Percentiles rank a stretch among this genome's conserved stretches.
phyloP scores from a whole-genome alignment of 495 filamentous ascomycete species.

The Corynascus novoguineensis region DNA sequence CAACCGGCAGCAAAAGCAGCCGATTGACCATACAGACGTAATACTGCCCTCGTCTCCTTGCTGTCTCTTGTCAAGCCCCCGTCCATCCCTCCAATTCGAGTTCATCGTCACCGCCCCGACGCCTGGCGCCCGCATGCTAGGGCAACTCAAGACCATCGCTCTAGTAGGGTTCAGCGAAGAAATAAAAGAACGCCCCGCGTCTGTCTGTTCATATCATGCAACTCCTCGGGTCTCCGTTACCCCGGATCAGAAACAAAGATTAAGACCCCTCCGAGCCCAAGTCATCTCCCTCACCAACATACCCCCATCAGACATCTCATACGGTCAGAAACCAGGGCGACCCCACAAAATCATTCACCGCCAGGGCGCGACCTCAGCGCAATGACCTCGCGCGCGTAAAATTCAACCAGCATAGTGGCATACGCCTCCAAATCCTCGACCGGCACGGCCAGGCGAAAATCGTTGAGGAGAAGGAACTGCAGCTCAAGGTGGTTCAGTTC shows the following conservation, averaged over 20 bases:
- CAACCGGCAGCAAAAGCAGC: too few species aligned
- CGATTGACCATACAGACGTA: too few species aligned
- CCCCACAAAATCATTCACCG: neutral
- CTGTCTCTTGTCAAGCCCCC: too few species aligned
- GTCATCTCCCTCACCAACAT: neutral
- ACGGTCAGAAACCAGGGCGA: too few species aligned
- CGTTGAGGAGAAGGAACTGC: slow-evolving; percentile 93
- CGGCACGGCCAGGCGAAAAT: slow-evolving; percentile 90
- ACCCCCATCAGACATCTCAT: neutral
- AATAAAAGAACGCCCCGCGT: neutral
- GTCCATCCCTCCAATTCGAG: neutral
- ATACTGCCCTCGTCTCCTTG: too few species aligned
- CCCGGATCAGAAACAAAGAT: too few species aligned
- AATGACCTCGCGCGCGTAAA: slow-evolving; percentile 89
- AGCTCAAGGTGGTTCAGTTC: slow-evolving; percentile 97
- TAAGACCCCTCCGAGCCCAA: neutral
- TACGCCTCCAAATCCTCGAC: slow-evolving; percentile 97
- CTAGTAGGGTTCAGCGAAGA: neutral
- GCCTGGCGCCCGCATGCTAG: neutral
- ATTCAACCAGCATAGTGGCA: slow-evolving; percentile 97
- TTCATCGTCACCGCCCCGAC: too few species aligned
- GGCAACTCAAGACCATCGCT: neutral
- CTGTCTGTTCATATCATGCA: slow-evolving; percentile 5
- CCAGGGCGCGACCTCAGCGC: slow-evolving; percentile 38
- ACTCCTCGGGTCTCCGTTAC: too few species aligned